Evolutionary conservation across 768 basidiomycete genomes (phyloP).

Genomic region (Clitopilus hobsonii): DNA sequence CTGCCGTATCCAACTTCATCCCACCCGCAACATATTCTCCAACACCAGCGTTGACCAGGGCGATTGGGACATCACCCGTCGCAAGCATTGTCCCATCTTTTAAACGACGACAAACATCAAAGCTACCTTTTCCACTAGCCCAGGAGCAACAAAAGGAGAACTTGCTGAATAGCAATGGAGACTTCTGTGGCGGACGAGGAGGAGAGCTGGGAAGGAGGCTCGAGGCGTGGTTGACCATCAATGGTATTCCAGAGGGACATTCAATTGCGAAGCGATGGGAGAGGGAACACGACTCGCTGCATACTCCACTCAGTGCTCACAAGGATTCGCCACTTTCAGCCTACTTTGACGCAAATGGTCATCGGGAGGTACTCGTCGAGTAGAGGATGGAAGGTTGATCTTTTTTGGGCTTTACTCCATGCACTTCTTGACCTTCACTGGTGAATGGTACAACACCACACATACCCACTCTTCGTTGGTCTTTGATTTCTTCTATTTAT

Average conservation of each 20-base stretch:
- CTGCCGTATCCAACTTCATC: slow-evolving; percentile 5
- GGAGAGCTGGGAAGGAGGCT: slow-evolving; percentile 72
- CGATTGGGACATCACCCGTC: neutral
- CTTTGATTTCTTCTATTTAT: neutral
- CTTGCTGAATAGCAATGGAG: slow-evolving; percentile 66
- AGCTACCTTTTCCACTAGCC: slow-evolving; percentile 39
- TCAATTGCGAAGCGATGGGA: slow-evolving; percentile 9
- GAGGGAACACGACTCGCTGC: slow-evolving; percentile 9
- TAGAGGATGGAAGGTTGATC: no score
- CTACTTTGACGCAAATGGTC: neutral
- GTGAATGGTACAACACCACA: no score
- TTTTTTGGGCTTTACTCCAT: no score
- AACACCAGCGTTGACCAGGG: neutral
- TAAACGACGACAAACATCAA: slow-evolving; percentile 30
- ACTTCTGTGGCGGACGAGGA: slow-evolving; percentile 75
- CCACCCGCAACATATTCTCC: neutral
- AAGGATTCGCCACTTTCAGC: neutral
- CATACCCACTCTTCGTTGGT: neutral
- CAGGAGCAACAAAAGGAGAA: slow-evolving; percentile 66
- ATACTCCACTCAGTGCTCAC: neutral
- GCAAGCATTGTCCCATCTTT: slow-evolving; percentile 16
- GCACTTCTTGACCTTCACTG: no score
- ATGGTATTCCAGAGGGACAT: slow-evolving; percentile 22
- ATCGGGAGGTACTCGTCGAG: neutral
- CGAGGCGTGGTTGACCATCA: slow-evolving; percentile 67